Conservation (phyloP, 306 rosid species). For the Mucuna pruriens region DNA sequence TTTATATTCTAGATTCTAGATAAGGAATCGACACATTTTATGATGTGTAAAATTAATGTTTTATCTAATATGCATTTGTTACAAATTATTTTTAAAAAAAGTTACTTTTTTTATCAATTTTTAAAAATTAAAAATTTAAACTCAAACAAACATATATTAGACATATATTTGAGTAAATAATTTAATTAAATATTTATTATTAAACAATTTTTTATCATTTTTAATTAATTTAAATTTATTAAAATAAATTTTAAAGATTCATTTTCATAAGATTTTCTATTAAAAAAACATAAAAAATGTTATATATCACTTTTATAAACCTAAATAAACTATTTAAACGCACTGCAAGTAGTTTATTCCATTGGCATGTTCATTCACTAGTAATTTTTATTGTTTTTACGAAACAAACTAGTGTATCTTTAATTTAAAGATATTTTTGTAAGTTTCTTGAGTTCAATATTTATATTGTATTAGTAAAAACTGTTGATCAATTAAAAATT, state of each 20-base stretch:
- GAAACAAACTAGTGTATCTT: neutral
- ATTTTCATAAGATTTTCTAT: neutral
- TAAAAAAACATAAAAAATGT: neutral
- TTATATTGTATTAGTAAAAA: no score
- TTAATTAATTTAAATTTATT: neutral
- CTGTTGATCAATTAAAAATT: no score
- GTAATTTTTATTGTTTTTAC: neutral
- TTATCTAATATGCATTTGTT: neutral
- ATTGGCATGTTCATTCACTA: neutral
- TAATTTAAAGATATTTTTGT: no score
- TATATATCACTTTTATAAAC: neutral
- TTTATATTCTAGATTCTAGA: neutral
- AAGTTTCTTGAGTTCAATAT: no score
- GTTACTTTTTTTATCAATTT: neutral
- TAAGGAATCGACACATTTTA: neutral
- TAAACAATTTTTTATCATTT: neutral
- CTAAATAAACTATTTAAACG: neutral
- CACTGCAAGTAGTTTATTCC: no score
- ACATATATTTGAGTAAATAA: neutral
- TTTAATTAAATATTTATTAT: neutral
- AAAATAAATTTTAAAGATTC: neutral
- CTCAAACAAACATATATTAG: neutral
- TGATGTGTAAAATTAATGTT: neutral
- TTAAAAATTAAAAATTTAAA: neutral
- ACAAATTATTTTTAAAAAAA: neutral